These are phyloP conservation scores for Liriodendron chinense DNA, from an alignment of 164 flowering plant genomes.

Conservation along the genomic window DNA sequence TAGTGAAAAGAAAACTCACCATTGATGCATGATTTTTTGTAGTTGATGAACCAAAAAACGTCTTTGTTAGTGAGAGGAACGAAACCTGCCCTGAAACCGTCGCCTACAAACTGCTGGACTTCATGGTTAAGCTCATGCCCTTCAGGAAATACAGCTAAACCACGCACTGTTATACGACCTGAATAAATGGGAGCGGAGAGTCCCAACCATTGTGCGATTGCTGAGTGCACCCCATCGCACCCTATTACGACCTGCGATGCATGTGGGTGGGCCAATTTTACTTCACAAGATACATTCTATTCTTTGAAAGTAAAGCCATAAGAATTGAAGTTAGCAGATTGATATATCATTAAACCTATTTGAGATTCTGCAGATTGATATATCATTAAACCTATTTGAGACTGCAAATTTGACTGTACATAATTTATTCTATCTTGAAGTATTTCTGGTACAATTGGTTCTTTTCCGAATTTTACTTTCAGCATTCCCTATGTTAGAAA, in stretches of 20 bases:
- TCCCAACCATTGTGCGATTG: constrained; percentile 49
- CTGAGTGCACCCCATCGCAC: constrained; percentile 60
- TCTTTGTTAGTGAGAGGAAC: constrained; percentile 33
- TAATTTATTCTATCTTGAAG: no score
- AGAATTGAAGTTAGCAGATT: no score
- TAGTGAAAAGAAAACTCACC: background rate
- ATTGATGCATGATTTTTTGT: constrained; percentile 1
- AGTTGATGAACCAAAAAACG: constrained; percentile 35
- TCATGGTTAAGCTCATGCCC: constrained; percentile 44
- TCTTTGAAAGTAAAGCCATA: background rate
- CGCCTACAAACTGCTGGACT: constrained; percentile 26
- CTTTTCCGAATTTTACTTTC: no score
- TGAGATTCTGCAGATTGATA: no score
- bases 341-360: no score
- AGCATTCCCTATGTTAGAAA: no score
- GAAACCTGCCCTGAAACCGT: constrained; percentile 32
- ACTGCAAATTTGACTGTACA: no score
- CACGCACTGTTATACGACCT: constrained; percentile 43
- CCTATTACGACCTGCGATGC: constrained; percentile 42
- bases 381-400: no score
- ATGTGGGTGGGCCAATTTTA: background rate
- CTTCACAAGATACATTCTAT: no score
- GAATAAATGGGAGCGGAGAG: constrained; percentile 31
- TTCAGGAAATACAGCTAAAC: constrained; percentile 35
- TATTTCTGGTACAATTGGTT: no score